Conservation (phyloP, 768 basidiomycete genomes). For the Tricholoma terreum region DNA sequence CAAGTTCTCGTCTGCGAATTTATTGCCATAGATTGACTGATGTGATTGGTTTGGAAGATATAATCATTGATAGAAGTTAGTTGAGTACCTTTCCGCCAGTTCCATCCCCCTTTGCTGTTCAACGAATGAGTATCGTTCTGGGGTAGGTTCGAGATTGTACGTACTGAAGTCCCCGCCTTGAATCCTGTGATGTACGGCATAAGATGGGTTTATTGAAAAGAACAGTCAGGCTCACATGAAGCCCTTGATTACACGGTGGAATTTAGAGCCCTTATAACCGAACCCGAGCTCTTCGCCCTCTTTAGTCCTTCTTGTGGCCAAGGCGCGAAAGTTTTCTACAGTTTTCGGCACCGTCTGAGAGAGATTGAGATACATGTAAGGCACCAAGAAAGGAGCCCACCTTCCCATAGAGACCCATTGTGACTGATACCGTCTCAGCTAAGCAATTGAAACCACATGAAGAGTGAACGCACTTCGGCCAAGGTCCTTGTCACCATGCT, state of each 20-base stretch:
- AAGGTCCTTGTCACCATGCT: constrained; percentile 83
- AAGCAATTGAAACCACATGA: background rate
- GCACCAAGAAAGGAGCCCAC: constrained; percentile 34
- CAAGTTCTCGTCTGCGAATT: constrained; percentile 97
- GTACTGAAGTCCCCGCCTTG: constrained; percentile 98
- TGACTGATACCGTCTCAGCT: constrained; percentile 44
- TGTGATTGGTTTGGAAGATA: background rate
- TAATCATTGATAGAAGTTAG: background rate
- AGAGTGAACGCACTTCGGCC: constrained; percentile 62
- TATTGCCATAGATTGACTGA: constrained; percentile 89
- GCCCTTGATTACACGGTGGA: constrained; percentile 94
- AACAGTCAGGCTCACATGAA: constrained; percentile 63
- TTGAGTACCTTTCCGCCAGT: constrained; percentile 79
- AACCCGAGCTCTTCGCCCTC: constrained; percentile 76
- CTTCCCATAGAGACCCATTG: constrained; percentile 88
- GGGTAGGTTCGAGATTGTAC: constrained; percentile 26
- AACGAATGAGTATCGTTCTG: constrained; percentile 14
- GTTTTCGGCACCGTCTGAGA: constrained; percentile 90
- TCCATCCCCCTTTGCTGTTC: constrained; percentile 74
- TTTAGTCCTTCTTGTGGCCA: constrained; percentile 80
- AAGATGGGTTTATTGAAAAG: background rate
- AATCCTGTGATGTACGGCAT: constrained; percentile 51
- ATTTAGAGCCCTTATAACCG: constrained; percentile 93
- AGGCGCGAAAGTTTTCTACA: constrained; percentile 94
- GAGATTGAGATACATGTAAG: background rate